phyloP scores from a whole-genome alignment of 139 green algal genomes.

The Chlorokybus atmophyticus region DNA sequence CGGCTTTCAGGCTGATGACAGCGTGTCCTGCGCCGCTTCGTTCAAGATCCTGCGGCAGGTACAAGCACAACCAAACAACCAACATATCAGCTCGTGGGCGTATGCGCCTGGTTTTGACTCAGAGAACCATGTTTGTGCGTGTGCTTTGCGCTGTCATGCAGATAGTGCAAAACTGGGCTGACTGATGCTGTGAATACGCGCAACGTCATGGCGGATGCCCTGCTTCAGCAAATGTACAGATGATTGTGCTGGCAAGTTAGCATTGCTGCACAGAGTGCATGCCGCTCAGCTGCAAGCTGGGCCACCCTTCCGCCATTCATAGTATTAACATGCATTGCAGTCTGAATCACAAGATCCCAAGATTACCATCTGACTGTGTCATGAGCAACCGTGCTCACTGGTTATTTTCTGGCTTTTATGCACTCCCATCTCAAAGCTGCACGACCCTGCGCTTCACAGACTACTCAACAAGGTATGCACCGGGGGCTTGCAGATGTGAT shows the following conservation, averaged over 20 bases:
- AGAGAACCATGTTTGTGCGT: too few relatives aligned
- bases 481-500: too few relatives aligned
- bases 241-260: constrained; percentile 59
- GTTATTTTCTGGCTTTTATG: constrained; percentile 11
- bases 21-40: not conserved
- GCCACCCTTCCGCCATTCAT: too few relatives aligned
- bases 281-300: too few relatives aligned
- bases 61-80: too few relatives aligned
- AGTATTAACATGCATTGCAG: too few relatives aligned
- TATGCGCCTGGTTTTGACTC: too few relatives aligned
- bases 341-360: too few relatives aligned
- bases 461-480: constrained; percentile 35
- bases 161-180: constrained; percentile 21
- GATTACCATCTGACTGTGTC: too few relatives aligned
- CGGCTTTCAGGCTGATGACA: constrained; percentile 11
- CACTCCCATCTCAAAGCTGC: constrained; percentile 37
- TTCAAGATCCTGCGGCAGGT: constrained; percentile 21
- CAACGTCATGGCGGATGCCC: constrained; percentile 53
- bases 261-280: too few relatives aligned
- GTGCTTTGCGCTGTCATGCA: too few relatives aligned
- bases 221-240: constrained; percentile 66
- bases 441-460: constrained; percentile 54
- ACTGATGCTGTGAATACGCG: constrained; percentile 3
- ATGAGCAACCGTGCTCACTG: not conserved
- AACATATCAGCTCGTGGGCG: too few relatives aligned